These are phyloP conservation scores for Penicillium palitans DNA, from an alignment of 2,329 filamentous ascomycete species.

Conservation along the genomic window DNA sequence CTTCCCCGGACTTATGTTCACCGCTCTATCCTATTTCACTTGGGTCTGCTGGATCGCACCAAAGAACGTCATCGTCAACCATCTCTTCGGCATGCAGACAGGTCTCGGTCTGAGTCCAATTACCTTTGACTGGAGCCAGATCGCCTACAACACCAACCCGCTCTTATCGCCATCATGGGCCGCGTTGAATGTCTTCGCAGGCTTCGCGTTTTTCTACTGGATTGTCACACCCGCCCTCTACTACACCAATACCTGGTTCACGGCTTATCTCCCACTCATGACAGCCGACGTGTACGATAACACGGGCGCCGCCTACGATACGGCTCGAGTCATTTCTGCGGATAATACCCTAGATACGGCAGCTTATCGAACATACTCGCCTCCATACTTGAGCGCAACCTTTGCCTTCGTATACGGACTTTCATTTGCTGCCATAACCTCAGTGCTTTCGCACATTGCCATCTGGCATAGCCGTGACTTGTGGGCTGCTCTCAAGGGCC, in stretches of 20 bases:
- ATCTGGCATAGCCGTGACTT: conserved; percentile 35
- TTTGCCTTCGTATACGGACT: conserved; percentile 57
- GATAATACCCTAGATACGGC: conserved; percentile 58
- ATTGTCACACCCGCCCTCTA: conserved; percentile 37
- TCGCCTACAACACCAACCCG: conserved; percentile 37
- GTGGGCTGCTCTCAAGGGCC: conserved; percentile 29
- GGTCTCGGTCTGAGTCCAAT: conserved; percentile 33
- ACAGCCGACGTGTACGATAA: conserved; percentile 33
- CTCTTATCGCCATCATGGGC: conserved; percentile 42
- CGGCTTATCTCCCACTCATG: conserved; percentile 32
- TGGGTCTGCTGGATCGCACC: conserved; percentile 54
- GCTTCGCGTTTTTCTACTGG: conserved; percentile 40
- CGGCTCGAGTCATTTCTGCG: conserved; percentile 55
- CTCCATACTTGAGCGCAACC: conserved; percentile 61
- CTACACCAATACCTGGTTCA: conserved; percentile 34
- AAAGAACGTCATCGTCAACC: conserved; percentile 49
- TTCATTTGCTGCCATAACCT: conserved; percentile 63
- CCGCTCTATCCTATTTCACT: conserved; percentile 50
- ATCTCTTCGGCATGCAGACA: conserved; percentile 46
- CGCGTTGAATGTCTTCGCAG: conserved; percentile 40
- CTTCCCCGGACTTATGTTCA: conserved; percentile 54
- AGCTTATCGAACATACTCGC: conserved; percentile 64
- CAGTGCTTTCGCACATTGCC: conserved; percentile 41
- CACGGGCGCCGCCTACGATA: conserved; percentile 59
- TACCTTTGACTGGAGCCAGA: conserved; percentile 38